phyloP scores from a whole-genome alignment of 2,329 filamentous ascomycete species.

The Colletotrichum musicola region DNA sequence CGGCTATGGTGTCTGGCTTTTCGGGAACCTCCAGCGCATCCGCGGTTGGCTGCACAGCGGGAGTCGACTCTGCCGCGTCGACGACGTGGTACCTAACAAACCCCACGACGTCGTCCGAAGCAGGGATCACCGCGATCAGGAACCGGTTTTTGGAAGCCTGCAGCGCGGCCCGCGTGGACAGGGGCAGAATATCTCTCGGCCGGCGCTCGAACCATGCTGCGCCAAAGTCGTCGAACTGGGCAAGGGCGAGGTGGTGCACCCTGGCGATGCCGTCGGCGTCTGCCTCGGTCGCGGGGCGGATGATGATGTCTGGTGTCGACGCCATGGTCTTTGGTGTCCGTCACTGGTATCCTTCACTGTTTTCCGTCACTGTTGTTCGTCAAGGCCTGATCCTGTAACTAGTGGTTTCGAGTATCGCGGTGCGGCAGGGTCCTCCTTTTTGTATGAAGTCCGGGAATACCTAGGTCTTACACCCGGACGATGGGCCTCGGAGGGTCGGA shows the following conservation, averaged over 20 bases:
- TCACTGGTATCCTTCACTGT: too few species aligned
- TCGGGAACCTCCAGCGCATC: not conserved
- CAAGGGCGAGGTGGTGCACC: slow-evolving; percentile 41
- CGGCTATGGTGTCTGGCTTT: slow-evolving; percentile 3
- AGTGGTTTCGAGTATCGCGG: not conserved
- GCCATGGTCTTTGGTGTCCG: too few species aligned
- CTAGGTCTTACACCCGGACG: not conserved
- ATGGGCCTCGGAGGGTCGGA: not conserved
- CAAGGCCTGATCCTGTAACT: not conserved
- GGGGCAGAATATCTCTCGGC: slow-evolving; percentile 33
- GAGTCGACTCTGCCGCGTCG: slow-evolving; percentile 14
- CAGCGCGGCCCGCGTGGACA: slow-evolving; percentile 22
- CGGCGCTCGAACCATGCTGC: slow-evolving; percentile 37
- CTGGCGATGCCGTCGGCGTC: slow-evolving; percentile 37
- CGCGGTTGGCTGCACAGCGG: not conserved
- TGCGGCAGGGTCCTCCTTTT: not conserved
- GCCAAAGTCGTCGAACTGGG: slow-evolving; percentile 40
- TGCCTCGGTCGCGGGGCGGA: slow-evolving; percentile 27
- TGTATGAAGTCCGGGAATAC: not conserved
- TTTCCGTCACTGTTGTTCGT: not conserved
- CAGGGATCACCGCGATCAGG: slow-evolving; percentile 29
- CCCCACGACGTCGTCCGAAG: slow-evolving; percentile 28
- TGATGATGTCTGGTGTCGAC: not conserved
- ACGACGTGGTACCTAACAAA: slow-evolving; percentile 34
- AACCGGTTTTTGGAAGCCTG: slow-evolving; percentile 18